A percentile compares a stretch with the other conserved stretches of the same genome.
Evolutionary conservation across 192 early-diverging fungal species (phyloP).

Genomic region (Coemansia javaensis): DNA sequence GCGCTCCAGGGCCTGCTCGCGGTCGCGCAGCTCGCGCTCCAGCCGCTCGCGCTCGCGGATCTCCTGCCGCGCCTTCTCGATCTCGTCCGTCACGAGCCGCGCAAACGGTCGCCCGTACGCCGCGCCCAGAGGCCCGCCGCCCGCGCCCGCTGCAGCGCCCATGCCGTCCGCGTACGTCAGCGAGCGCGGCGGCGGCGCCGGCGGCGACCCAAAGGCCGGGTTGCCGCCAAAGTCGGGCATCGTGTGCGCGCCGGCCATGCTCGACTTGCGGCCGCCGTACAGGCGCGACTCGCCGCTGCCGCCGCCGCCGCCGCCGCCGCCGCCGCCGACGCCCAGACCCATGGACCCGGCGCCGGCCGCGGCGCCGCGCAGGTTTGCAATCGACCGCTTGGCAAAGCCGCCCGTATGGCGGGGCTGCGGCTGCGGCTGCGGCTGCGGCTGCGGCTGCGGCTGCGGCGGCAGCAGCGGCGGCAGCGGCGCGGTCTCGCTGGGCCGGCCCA

Average conservation of each 20-base stretch:
- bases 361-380: constrained; percentile 36
- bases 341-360: background rate
- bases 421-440: no score
- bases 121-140: constrained; percentile 1
- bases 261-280: constrained; percentile 22
- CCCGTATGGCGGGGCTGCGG: no score
- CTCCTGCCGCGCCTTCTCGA: constrained; percentile 62
- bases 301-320: background rate
- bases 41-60: constrained; percentile 64
- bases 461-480: constrained; percentile 20
- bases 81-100: constrained; percentile 56
- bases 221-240: constrained; percentile 2
- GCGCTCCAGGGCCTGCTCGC: constrained; percentile 42
- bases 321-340: background rate
- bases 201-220: constrained; percentile 40
- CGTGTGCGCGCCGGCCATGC: background rate
- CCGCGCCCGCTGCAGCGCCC: constrained; percentile 2
- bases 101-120: constrained; percentile 31
- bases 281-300: constrained; percentile 5
- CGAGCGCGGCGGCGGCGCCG: constrained; percentile 39
- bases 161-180: constrained; percentile 25
- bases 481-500: constrained; percentile 24
- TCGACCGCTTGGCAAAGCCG: constrained; percentile 48
- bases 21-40: constrained; percentile 58
- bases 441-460: no score